Evolutionary conservation across 257 asterid genomes (phyloP), one percentile per base, ranked within the genome.

Genomic region (Henckelia pumila): DNA sequence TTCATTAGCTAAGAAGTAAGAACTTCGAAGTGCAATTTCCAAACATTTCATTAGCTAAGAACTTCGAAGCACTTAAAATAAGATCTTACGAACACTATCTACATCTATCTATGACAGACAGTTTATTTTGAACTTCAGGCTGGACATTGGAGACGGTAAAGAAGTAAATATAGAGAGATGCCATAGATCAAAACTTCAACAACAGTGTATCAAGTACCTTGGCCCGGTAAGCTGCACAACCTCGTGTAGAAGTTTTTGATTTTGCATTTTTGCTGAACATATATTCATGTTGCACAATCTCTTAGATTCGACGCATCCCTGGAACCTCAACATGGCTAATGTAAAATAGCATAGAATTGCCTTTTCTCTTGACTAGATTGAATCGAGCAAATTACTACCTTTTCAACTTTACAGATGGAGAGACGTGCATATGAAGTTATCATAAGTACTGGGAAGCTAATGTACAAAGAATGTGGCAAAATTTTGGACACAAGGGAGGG

Each of bases 161-260:
- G 86, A 91, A 74, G 93, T 88, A 44, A 82, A 79, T 76, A 82
- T 86, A 16, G 97, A 88, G 76, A 83, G 79, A 78, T 91, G 97
- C 71, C 75, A 83, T 32, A 65, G 87, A 71, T 74, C 89, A 8
- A 88, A 86, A 74, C 96, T 88, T 74, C 91, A 83, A 64, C 96
- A 88, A 44, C 93, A 91, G 68, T 91, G 97, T 78, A 88, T 91
- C 52, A 88, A 88, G 73, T 91, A 91, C 81, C 95, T 88, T 62
- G 97, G 96, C 57, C 96, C 92, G 69, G 97, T 91, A 75, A 81
- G 89, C 47, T 52, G 58, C 77, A 32, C 44, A 32, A 59, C 59
- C 56, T 49, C 32, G 26, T 44, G 1, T 20, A 16, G 8, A 56
- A 22, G 29, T 49, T 29, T 25, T 17, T 22, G 8, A 33, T 47